These are phyloP conservation scores for Cadophora luteo-olivacea DNA, from an alignment of 2,329 filamentous ascomycete genomes.

Conservation along the genomic window DNA sequence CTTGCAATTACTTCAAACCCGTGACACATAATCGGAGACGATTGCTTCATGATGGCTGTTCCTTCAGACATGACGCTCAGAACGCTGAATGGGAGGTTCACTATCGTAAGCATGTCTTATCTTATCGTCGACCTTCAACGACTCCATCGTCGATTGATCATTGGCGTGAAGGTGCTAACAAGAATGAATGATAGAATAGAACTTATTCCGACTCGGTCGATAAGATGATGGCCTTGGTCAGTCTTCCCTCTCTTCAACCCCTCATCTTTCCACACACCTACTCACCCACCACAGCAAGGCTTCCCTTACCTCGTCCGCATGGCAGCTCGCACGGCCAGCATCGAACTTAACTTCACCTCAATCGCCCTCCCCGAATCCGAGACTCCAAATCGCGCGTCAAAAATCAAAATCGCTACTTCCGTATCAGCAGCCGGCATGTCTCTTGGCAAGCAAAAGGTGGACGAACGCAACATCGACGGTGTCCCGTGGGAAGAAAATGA, in stretches of 20 bases:
- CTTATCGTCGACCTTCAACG: background rate
- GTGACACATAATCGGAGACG: background rate
- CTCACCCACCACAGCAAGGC: constrained; percentile 8
- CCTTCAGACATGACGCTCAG: constrained; percentile 5
- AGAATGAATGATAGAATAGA: background rate
- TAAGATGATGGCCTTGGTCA: constrained; percentile 1
- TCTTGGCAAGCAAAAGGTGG: background rate
- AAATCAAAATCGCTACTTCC: background rate
- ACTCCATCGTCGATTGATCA: too few species aligned
- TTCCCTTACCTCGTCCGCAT: constrained; percentile 10
- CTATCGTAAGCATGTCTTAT: background rate
- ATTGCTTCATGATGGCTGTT: background rate
- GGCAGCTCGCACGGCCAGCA: background rate
- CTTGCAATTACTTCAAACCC: background rate
- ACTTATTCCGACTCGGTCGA: background rate
- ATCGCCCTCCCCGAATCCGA: background rate
- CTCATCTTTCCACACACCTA: background rate
- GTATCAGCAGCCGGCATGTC: constrained; percentile 1
- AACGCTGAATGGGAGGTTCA: constrained; percentile 7
- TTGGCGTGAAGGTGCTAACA: too few species aligned
- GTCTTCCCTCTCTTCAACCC: background rate
- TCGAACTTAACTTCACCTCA: background rate
- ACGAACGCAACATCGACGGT: background rate
- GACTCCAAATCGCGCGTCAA: background rate
- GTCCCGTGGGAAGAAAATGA: background rate